A percentile compares a stretch with the other conserved stretches of the same genome.
phyloP scores from a whole-genome alignment of 345 rosid species.

The Corchorus olitorius region DNA sequence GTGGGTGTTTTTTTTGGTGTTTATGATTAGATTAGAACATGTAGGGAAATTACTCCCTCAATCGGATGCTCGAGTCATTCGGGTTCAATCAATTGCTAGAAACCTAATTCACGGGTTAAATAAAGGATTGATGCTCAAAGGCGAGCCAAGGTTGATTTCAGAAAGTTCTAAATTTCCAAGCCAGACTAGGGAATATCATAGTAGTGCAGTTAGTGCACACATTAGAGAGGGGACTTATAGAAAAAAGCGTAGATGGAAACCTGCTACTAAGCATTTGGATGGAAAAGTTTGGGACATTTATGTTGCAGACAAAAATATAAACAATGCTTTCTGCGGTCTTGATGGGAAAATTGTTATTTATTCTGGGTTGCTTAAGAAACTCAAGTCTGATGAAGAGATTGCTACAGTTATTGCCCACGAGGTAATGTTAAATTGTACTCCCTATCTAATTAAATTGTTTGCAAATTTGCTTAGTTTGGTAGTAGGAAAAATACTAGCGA shows the following conservation, averaged over 20 bases:
- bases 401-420: slow-evolving; percentile 44
- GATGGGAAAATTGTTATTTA: background rate
- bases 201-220: too few relatives aligned
- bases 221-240: background rate
- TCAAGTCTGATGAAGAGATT: slow-evolving; percentile 31
- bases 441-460: too few relatives aligned
- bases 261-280: slow-evolving; percentile 1
- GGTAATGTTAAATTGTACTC: slow-evolving; percentile 12
- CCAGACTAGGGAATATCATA: background rate
- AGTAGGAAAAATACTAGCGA: too few relatives aligned
- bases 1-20: background rate
- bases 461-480: too few relatives aligned
- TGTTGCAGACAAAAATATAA: background rate
- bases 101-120: background rate
- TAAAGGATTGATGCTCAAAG: background rate
- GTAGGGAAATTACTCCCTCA: background rate
- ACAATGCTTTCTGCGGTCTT: background rate
- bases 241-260: background rate
- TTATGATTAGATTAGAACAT: background rate
- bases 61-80: background rate
- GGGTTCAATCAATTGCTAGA: background rate
- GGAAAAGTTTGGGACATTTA: background rate
- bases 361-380: background rate
- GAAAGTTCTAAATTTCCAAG: background rate
- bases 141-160: background rate